Conservation (phyloP, 169 alveolate genomes). For the Plasmodium chabaudi region DNA sequence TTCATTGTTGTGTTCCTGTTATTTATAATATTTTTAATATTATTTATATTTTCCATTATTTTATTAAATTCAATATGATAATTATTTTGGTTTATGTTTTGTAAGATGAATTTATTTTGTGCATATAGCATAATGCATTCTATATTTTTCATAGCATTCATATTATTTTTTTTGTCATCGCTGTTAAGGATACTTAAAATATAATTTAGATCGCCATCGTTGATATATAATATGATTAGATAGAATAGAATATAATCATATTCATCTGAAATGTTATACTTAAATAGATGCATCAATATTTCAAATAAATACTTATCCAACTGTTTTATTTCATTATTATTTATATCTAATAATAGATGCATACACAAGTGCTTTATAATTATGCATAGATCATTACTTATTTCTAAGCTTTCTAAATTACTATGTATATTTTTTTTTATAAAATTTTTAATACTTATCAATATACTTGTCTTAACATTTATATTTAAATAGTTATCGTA, state of each 20-base stretch:
- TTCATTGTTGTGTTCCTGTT: conserved; percentile 21
- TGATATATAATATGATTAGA: conserved; percentile 22
- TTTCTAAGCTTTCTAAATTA: conserved; percentile 32
- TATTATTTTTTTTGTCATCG: conserved; percentile 41
- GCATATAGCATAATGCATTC: conserved; percentile 47
- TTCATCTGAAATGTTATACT: conserved; percentile 48
- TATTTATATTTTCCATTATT: conserved; percentile 9
- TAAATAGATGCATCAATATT: conserved; percentile 19
- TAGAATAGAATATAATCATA: conserved; percentile 54
- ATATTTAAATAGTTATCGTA: conserved; percentile 33
- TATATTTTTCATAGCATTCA: conserved; percentile 12
- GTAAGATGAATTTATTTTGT: conserved; percentile 21
- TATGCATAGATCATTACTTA: conserved; percentile 41
- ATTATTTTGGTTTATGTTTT: conserved; percentile 19
- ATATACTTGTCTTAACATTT: conserved; percentile 45
- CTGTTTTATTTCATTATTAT: conserved; percentile 37
- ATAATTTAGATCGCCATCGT: conserved; percentile 1
- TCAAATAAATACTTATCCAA: conserved; percentile 41
- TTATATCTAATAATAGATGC: conserved; percentile 46
- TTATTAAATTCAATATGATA: conserved; percentile 19
- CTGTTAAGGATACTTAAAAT: conserved; percentile 5
- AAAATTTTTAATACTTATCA: conserved; percentile 64
- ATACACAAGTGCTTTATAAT: conserved; percentile 53
- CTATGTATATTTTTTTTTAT: conserved; percentile 61
- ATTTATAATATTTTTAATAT: conserved; percentile 14